Percentiles rank a stretch among this genome's conserved stretches.
Evolutionary conservation across 148 eudicot species (phyloP).

Genomic region (Vaccinium darrowii): DNA sequence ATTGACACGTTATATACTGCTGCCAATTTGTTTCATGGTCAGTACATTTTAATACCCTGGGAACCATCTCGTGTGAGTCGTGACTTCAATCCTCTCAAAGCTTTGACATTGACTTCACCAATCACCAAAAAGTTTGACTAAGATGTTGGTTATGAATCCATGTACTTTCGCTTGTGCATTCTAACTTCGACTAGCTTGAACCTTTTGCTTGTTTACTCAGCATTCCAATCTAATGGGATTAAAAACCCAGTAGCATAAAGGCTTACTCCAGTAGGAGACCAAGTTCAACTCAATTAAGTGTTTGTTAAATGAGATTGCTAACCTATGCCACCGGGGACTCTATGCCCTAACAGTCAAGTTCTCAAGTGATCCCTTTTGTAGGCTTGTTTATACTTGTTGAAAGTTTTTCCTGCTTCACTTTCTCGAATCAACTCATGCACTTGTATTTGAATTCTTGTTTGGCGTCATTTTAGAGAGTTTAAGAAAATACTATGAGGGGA

Average conservation of each 20-base stretch:
- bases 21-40: neutral
- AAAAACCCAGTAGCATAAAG: neutral
- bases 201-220: neutral
- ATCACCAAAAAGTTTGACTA: neutral
- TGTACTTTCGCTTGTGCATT: neutral
- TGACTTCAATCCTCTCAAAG: neutral
- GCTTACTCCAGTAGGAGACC: neutral
- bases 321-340: neutral
- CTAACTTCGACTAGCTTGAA: neutral
- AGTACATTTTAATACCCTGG: neutral
- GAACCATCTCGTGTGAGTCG: neutral
- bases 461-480: no score
- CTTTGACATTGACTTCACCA: slow-evolving; percentile 1
- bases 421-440: neutral
- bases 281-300: neutral
- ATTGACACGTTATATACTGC: neutral
- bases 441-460: neutral
- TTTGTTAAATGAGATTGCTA: neutral
- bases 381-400: neutral
- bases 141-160: neutral
- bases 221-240: neutral
- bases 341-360: neutral
- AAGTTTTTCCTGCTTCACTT: neutral
- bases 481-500: neutral
- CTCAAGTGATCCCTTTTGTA: neutral